Conservation (phyloP, 2,329 filamentous ascomycete genomes). For the Geosmithia putterillii region DNA sequence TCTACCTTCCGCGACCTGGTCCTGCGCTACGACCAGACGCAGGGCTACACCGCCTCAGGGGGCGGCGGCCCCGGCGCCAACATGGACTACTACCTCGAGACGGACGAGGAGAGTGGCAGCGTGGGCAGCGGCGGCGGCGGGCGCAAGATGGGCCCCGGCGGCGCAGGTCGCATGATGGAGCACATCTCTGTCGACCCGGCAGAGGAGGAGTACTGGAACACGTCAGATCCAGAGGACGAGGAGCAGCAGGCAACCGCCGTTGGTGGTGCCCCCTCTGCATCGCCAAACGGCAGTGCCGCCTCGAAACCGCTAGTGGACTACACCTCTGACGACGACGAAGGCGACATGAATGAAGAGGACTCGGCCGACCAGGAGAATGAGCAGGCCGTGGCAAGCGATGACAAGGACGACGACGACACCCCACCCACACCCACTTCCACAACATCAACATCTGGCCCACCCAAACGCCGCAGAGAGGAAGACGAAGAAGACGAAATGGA, state of each 20-base stretch:
- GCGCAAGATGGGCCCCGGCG: conserved; percentile 26
- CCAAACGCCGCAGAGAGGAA: conserved; percentile 79
- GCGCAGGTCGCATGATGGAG: conserved; percentile 58
- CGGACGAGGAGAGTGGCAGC: conserved; percentile 38
- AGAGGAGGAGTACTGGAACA: conserved; percentile 91
- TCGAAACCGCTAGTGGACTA: conserved; percentile 80
- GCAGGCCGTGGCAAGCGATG: no score
- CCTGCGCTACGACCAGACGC: conserved; percentile 65
- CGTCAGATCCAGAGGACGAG: conserved; percentile 76
- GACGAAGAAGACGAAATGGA: conserved; percentile 78
- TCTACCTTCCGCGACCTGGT: conserved; percentile 73
- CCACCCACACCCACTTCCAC: conserved; percentile 14
- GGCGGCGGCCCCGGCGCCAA: no score
- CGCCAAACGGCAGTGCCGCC: conserved; percentile 24
- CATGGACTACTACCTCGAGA: conserved; percentile 61
- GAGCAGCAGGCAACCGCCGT: conserved; percentile 8
- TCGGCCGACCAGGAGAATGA: no score
- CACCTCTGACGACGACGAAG: conserved; percentile 74
- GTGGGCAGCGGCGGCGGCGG: background rate
- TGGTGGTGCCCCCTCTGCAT: background rate
- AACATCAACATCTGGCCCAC: conserved; percentile 62
- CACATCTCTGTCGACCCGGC: conserved; percentile 62
- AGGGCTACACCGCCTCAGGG: conserved; percentile 52
- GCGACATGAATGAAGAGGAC: conserved; percentile 11
- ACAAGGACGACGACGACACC: conserved; percentile 26